These are phyloP conservation scores for Solanum lignicaule DNA, from an alignment of 257 asterid genomes.

Conservation along the genomic window DNA sequence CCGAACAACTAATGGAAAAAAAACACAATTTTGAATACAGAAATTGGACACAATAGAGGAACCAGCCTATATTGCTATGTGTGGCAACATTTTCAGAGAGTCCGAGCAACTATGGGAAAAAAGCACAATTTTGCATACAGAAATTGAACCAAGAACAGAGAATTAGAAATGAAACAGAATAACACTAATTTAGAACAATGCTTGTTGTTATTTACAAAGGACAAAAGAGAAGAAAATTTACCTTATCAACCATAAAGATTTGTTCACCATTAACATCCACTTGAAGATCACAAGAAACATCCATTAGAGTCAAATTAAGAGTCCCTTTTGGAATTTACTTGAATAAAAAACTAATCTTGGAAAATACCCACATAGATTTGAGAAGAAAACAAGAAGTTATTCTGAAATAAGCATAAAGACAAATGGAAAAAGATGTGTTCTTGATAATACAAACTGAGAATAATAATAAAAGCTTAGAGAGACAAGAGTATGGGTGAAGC, in stretches of 20 bases:
- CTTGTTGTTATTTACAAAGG: not conserved
- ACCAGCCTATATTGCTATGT: not conserved
- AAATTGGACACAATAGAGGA: too few relatives aligned
- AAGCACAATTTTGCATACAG: not conserved
- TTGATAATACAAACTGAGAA: slow-evolving; percentile 31
- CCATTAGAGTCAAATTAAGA: slow-evolving; percentile 44
- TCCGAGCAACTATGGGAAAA: not conserved
- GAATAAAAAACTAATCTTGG: not conserved
- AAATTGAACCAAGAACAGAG: not conserved
- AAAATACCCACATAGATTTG: slow-evolving; percentile 11
- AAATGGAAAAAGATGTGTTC: slow-evolving; percentile 40
- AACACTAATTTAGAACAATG: not conserved
- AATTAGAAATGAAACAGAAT: not conserved
- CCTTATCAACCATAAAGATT: slow-evolving; percentile 66
- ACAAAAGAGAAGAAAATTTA: slow-evolving; percentile 16
- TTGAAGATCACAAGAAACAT: slow-evolving; percentile 47
- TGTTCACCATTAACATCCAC: slow-evolving; percentile 93
- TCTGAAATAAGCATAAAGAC: slow-evolving; percentile 38
- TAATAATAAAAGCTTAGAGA: slow-evolving; percentile 6
- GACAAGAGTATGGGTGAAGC: slow-evolving; percentile 56
- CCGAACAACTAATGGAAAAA: too few relatives aligned
- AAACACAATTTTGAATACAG: too few relatives aligned
- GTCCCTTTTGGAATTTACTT: slow-evolving; percentile 18
- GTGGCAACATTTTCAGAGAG: not conserved
- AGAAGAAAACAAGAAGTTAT: slow-evolving; percentile 22